These are phyloP conservation scores for Butyriboletus loyo DNA, from an alignment of 768 basidiomycete species.

Conservation along the genomic window DNA sequence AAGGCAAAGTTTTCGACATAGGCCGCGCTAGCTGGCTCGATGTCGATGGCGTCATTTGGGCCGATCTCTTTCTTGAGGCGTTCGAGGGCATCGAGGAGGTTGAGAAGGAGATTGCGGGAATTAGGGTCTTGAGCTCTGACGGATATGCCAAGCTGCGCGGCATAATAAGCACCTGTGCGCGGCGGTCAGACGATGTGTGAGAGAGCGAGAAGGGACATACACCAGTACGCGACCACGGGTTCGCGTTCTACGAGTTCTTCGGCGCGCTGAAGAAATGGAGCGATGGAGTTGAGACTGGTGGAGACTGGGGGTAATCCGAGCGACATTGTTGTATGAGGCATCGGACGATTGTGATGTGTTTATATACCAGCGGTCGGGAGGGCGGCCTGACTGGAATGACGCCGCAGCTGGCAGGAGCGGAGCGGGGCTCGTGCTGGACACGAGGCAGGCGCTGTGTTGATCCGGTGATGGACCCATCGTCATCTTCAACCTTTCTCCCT, in stretches of 20 bases:
- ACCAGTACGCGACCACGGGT: slow-evolving; percentile 93
- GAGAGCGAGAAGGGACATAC: slow-evolving; percentile 45
- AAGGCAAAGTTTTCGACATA: slow-evolving; percentile 96
- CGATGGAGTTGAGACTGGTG: slow-evolving; percentile 58
- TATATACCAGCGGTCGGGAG: background rate
- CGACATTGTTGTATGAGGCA: slow-evolving; percentile 20
- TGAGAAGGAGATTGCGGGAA: slow-evolving; percentile 67
- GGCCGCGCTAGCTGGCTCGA: slow-evolving; percentile 78
- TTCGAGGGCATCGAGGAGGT: slow-evolving; percentile 77
- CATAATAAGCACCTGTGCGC: slow-evolving; percentile 78
- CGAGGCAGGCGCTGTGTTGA: slow-evolving; percentile 5
- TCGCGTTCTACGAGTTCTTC: slow-evolving; percentile 82
- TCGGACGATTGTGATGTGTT: background rate
- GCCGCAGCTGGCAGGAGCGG: slow-evolving; percentile 1
- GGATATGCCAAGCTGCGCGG: slow-evolving; percentile 81
- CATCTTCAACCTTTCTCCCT: background rate
- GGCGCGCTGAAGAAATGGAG: slow-evolving; percentile 85
- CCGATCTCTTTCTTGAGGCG: slow-evolving; percentile 73
- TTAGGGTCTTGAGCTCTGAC: slow-evolving; percentile 62
- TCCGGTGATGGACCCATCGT: background rate
- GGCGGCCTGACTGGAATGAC: background rate
- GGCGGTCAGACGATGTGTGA: background rate
- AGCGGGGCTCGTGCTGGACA: slow-evolving; percentile 2
- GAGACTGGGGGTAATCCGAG: slow-evolving; percentile 63
- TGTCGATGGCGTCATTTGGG: slow-evolving; percentile 74